A percentile compares a stretch with the other conserved stretches of the same genome.
phyloP scores from a whole-genome alignment of 805 yeast genomes.

The Barnettozyma sp. region DNA sequence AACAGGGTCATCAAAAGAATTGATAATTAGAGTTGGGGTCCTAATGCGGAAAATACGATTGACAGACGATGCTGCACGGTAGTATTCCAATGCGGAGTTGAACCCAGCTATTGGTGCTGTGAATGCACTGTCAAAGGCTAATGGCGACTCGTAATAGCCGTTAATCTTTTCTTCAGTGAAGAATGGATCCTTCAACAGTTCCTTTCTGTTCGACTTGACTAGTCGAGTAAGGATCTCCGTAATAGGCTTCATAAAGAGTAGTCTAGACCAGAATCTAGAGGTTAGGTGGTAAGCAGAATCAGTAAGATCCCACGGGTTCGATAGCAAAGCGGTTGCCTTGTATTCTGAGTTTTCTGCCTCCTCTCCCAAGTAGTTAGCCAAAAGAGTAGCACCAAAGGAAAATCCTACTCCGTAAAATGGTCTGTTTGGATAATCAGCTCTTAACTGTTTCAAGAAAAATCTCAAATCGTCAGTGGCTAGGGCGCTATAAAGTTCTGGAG shows the following conservation, averaged over 20 bases:
- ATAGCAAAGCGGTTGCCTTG: constrained; percentile 52
- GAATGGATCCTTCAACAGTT: constrained; percentile 26
- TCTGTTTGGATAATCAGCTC: constrained; percentile 49
- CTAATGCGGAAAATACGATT: constrained; percentile 47
- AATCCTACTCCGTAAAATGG: constrained; percentile 61
- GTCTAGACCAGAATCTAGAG: constrained; percentile 32
- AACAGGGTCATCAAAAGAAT: constrained; percentile 63
- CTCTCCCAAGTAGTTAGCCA: constrained; percentile 65
- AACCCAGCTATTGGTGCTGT: constrained; percentile 61
- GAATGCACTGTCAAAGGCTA: constrained; percentile 54
- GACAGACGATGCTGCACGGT: constrained; percentile 57
- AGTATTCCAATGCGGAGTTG: constrained; percentile 54
- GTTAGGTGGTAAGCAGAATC: constrained; percentile 43
- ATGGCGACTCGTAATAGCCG: constrained; percentile 32
- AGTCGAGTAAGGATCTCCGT: constrained; percentile 35
- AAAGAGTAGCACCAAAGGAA: constrained; percentile 65
- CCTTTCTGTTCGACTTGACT: constrained; percentile 37
- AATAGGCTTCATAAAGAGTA: constrained; percentile 36
- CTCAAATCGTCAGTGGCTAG: constrained; percentile 65
- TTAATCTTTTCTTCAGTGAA: constrained; percentile 32
- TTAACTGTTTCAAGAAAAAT: constrained; percentile 45
- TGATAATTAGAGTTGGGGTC: constrained; percentile 56
- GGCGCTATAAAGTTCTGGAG: constrained; percentile 62
- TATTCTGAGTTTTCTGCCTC: constrained; percentile 47
- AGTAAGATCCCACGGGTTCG: constrained; percentile 69